Percentiles rank a stretch among this genome's conserved stretches.
Evolutionary conservation across 2,329 filamentous ascomycete species (phyloP).

Genomic region (Venturia effusa): DNA sequence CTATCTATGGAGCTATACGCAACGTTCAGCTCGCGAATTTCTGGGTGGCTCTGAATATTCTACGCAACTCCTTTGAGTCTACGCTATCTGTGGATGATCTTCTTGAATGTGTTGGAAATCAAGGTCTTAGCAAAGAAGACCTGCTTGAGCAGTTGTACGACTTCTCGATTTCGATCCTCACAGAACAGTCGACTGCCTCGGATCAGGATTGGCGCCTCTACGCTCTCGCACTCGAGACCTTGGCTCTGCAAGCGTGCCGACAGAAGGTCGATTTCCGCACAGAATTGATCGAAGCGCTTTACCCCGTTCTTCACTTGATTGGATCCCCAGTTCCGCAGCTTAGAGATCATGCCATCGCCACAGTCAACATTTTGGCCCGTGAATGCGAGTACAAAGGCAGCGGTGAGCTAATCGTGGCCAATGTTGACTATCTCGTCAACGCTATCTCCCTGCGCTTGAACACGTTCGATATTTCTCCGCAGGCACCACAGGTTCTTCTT

Average conservation of each 20-base stretch:
- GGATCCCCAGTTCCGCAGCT: constrained; percentile 59
- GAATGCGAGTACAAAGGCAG: constrained; percentile 66
- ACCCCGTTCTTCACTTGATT: constrained; percentile 80
- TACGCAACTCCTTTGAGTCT: constrained; percentile 23
- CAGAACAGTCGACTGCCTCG: constrained; percentile 27
- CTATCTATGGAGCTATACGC: constrained; percentile 47
- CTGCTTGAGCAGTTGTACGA: constrained; percentile 55
- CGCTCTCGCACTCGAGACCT: constrained; percentile 69
- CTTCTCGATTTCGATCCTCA: constrained; percentile 53
- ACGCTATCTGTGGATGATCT: constrained; percentile 47
- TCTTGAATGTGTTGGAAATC: constrained; percentile 40
- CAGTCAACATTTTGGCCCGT: constrained; percentile 67
- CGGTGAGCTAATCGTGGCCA: constrained; percentile 71
- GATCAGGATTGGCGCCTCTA: constrained; percentile 58
- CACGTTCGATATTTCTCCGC: constrained; percentile 81
- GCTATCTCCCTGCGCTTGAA: constrained; percentile 82
- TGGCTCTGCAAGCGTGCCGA: constrained; percentile 63
- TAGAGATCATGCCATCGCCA: constrained; percentile 70
- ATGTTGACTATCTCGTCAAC: constrained; percentile 95
- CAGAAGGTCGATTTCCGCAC: constrained; percentile 60
- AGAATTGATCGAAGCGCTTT: constrained; percentile 84
- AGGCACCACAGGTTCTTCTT: constrained; percentile 76
- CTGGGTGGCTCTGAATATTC: constrained; percentile 68
- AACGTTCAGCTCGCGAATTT: constrained; percentile 57
- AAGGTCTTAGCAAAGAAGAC: constrained; percentile 18